Base-by-base conservation (phyloP, 768 basidiomycete genomes). In the Hygrocybe coccinea region DNA sequence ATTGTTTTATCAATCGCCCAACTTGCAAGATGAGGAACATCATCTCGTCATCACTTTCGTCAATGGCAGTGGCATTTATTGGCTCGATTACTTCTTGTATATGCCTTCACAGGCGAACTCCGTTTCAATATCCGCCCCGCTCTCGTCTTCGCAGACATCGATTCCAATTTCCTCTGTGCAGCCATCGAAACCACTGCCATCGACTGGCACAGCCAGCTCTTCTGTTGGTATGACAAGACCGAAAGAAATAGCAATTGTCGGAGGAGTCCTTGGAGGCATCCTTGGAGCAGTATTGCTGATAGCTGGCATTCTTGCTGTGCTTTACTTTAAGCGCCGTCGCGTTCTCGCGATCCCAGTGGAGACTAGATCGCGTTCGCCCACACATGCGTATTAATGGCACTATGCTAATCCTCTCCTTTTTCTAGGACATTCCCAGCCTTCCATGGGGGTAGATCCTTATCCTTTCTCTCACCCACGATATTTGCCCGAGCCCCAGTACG, bases 11-110 rank as follows among this genome's bases (percentile, higher is more conserved):
- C 50, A 53, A 10, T 14, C 56, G 9, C 49, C 51, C 0, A 3
- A 12, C 7, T 60, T 63, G 11, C 7, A 46, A 9, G 22, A 60
- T 5, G 46, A 49, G 4, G 6, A 22, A 3, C 62, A 64, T 29
- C 50, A 22, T 2, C 58, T 64, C 12, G 36, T 60, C 22, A 59
- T 64, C 24, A 58, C 56, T 10, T 51, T 15, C n/a, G 48, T 19
- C 10, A 45, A n/a, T 46, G 19, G 21, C 1, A 19, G 17, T 11
- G 14, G 46, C 8, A 24, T 24, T 2, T 59, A 56, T 25, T 64
- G 56, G 59, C n/a, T 64, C 29, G 62, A 64, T 44, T 64, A 52
- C 47, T 29, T 63, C 21, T 9, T 37, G 5, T 52, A 52, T 52
- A 17, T n/a, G 24, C 51, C 51, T 11, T 54, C 53, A 4, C 4